phyloP scores from a whole-genome alignment of 495 filamentous ascomycete species.

The Haplographium delicatum region DNA sequence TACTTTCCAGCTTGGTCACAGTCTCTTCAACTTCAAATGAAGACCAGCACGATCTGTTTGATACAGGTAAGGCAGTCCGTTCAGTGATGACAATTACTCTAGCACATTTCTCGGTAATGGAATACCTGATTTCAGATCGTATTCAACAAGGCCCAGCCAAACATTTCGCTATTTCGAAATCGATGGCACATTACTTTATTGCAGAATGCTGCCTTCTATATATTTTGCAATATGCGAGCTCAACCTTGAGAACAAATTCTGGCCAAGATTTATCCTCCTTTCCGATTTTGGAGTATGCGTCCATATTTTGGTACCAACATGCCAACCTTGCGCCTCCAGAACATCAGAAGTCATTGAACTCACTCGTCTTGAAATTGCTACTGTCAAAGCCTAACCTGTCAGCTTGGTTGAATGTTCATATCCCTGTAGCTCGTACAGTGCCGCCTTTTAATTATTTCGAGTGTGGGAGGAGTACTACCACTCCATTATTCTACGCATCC shows the following conservation, averaged over 20 bases:
- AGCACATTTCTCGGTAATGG: slow-evolving; percentile 35
- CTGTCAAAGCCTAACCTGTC: not conserved
- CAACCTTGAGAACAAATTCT: not conserved
- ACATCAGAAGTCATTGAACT: not conserved
- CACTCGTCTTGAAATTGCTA: not conserved
- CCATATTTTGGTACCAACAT: not conserved
- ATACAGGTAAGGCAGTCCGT: not conserved
- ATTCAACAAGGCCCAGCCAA: not conserved
- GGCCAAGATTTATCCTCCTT: not conserved
- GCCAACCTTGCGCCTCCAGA: not conserved
- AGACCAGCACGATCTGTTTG: too few relatives aligned
- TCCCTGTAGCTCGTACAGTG: not conserved
- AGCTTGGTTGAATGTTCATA: not conserved
- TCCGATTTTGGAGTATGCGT: not conserved
- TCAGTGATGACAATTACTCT: slow-evolving; percentile 15
- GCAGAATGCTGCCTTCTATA: slow-evolving; percentile 4
- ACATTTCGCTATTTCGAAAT: not conserved
- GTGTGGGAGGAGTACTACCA: not conserved
- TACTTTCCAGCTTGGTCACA: slow-evolving; percentile 4
- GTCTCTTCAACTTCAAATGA: not conserved
- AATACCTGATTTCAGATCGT: slow-evolving; percentile 27
- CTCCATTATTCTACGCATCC: not conserved
- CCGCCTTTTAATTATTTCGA: not conserved
- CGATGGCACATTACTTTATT: not conserved
- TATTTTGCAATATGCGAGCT: not conserved